Evolutionary conservation across 2,329 filamentous ascomycete genomes (phyloP), one percentile per base, ranked within the genome.

Genomic region (Ustilaginoidea virens): DNA sequence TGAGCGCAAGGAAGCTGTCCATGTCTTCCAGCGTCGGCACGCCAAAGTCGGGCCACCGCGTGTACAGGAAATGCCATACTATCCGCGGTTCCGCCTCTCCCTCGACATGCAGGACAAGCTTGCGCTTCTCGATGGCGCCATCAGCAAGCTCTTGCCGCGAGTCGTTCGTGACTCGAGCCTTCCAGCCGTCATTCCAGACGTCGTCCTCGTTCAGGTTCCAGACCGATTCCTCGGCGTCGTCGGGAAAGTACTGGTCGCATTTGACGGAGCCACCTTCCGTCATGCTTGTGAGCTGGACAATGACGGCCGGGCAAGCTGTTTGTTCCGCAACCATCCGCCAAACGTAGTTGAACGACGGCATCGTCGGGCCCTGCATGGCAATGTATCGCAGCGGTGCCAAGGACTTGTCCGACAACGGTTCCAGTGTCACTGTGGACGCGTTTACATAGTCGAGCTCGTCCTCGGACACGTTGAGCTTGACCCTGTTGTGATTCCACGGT

Each of bases 251-350:
- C 25, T 77, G 80, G 39, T 70, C 82, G 53, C 87, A 96, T 52
- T 94, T 93, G 51, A 92, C 73, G 43, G 69, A 61, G 33, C 70
- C 67, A 18, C 68, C 64, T 52, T 96, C 87, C 46, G 80, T 66
- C 16, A 83, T 87, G 48, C 85, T 82, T 3, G 87, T 98, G 36
- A 98, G 69, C 81, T 96, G 94, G 33, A 96, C 76, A 30, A 96
- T 77, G 32, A 96, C 82, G 1, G 74, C 83, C 3, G 78, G 72
- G 25, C 75, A 73, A 16, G 58, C 46, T 29, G 66, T 52, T 52
- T 92, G 82, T 44, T 92, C 76, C 49, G 81, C 80, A 20, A 94
- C 63, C 90, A 98, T 98, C 46, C 90, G 81, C 81, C 87, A 98
- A 39, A 92, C 80, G 46, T 92, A 83, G 39, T 75, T 71, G 31